phyloP scores from a whole-genome alignment of 2,329 filamentous ascomycete genomes.

The Stenocarpella maydis region DNA sequence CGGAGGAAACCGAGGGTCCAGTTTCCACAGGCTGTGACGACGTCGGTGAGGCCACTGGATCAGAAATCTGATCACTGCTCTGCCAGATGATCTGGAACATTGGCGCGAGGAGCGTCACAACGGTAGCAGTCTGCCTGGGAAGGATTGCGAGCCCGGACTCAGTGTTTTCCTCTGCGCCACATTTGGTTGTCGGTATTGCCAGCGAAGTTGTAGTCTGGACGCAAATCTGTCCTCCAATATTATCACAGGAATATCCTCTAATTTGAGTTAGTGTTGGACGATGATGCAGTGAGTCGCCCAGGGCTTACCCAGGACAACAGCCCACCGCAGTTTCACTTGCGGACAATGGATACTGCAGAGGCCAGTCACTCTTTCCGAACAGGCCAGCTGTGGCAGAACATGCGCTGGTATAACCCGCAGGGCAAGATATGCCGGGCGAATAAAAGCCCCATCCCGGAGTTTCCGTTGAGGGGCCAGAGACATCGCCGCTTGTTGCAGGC shows the following conservation, averaged over 20 bases:
- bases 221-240: constrained; percentile 18
- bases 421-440: constrained; percentile 14
- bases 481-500: constrained; percentile 3
- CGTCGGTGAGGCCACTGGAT: neutral
- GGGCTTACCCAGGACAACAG: constrained; percentile 23
- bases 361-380: constrained; percentile 1
- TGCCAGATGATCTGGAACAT: constrained; percentile 26
- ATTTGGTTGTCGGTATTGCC: neutral
- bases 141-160: neutral
- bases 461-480: neutral
- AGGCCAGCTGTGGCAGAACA: constrained; percentile 19
- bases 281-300: rapidly evolving
- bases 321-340: constrained; percentile 24
- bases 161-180: neutral
- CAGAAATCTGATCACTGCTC: neutral
- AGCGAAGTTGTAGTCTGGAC: constrained; percentile 14
- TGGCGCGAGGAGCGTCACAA: constrained; percentile 22
- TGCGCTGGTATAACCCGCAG: constrained; percentile 15
- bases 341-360: neutral
- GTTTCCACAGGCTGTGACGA: constrained; percentile 3
- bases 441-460: constrained; percentile 20
- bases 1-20: neutral
- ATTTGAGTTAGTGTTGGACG: neutral
- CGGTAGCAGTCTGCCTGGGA: constrained; percentile 4
- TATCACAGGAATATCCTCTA: constrained; percentile 18